These are phyloP conservation scores for Cordyceps javanica DNA, from an alignment of 2,329 filamentous ascomycete species.

Conservation along the genomic window DNA sequence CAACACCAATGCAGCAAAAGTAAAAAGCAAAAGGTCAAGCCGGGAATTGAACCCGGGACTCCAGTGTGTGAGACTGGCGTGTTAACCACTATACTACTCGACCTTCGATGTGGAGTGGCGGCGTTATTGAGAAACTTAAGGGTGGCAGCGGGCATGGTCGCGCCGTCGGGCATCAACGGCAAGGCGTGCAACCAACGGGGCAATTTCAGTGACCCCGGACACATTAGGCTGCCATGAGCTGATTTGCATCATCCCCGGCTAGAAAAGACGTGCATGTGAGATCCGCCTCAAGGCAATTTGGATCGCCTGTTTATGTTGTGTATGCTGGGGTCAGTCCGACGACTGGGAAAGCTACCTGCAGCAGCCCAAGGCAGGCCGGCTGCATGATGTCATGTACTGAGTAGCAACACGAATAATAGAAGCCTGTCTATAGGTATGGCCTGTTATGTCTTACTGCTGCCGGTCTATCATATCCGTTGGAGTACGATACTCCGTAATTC, in stretches of 20 bases:
- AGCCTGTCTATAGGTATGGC: not conserved
- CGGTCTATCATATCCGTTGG: not conserved
- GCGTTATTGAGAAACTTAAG: not conserved
- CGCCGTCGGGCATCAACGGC: not conserved
- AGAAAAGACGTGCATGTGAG: not conserved
- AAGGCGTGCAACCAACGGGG: not conserved
- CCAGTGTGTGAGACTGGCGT: constrained; percentile 18
- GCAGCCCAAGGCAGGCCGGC: not conserved
- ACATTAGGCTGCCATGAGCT: not conserved
- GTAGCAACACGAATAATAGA: not conserved
- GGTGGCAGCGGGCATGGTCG: not conserved
- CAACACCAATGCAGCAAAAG: not conserved
- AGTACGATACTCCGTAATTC: not conserved
- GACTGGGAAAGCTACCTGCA: not conserved
- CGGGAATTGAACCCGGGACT: constrained; percentile 20
- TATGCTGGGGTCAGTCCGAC: not conserved
- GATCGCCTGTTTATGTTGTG: not conserved
- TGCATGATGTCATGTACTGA: not conserved
- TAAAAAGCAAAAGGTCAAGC: constrained; percentile 3
- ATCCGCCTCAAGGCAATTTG: not conserved
- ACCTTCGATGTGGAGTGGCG: constrained; percentile 5
- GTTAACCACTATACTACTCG: constrained; percentile 20
- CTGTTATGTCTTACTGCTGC: not conserved
- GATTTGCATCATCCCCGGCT: not conserved
- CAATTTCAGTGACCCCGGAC: not conserved